These are phyloP conservation scores for Phoenix roebelenii DNA, from an alignment of 176 grass and related monocot species.

Conservation along the genomic window DNA sequence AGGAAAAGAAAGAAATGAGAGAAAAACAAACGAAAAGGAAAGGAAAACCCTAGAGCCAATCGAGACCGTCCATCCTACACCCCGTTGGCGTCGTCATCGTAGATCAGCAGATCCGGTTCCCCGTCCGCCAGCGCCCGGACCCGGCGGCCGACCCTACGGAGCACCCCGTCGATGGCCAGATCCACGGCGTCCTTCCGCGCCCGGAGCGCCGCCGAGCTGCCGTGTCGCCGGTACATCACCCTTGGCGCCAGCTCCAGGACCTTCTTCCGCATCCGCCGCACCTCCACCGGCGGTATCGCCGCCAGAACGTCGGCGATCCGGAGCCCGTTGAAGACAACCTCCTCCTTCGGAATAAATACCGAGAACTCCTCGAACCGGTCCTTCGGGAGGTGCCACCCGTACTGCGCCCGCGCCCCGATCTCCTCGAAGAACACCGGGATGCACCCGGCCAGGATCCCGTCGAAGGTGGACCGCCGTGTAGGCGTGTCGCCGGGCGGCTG, in stretches of 20 bases:
- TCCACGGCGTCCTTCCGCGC: constrained; percentile 48
- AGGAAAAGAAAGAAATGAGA: too few relatives aligned
- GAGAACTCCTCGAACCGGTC: constrained; percentile 53
- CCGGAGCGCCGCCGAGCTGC: constrained; percentile 32
- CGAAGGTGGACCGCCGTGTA: constrained; percentile 53
- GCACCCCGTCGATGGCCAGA: constrained; percentile 55
- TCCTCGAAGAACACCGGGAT: constrained; percentile 72
- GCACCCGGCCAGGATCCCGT: constrained; percentile 52
- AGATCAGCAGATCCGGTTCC: neutral
- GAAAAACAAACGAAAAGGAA: too few relatives aligned
- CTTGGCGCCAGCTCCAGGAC: constrained; percentile 40
- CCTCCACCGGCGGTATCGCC: constrained; percentile 35
- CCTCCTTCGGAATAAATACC: constrained; percentile 40
- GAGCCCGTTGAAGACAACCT: constrained; percentile 41
- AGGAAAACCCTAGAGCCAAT: too few relatives aligned
- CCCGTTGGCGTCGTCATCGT: neutral
- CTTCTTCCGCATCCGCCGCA: constrained; percentile 40
- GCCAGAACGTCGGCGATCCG: constrained; percentile 22
- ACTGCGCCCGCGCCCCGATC: constrained; percentile 39
- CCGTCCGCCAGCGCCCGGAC: constrained; percentile 36
- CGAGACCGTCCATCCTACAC: too few relatives aligned
- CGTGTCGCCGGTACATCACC: constrained; percentile 49
- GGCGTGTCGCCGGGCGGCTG: constrained; percentile 55
- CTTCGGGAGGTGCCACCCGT: constrained; percentile 55
- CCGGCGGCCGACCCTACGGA: constrained; percentile 42